Evolutionary conservation across 139 green algal genomes (phyloP).

Genomic region (Gonium pectorale): DNA sequence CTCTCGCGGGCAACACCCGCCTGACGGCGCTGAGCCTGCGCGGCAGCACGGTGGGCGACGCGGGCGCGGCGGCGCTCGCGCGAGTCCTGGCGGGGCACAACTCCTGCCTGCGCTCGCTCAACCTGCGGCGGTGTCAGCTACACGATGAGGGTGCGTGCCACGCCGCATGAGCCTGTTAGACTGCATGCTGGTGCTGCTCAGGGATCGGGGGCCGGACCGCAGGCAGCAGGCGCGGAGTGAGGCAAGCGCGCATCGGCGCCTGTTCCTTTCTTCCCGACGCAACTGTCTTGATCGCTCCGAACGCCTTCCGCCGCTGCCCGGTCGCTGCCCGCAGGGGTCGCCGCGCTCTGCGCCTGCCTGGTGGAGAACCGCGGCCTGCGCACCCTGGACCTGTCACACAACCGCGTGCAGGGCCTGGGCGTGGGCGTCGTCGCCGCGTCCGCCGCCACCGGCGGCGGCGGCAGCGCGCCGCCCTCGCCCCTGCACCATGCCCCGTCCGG

Average conservation of each 20-base stretch:
- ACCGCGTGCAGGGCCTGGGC: constrained; percentile 17
- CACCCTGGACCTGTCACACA: constrained; percentile 27
- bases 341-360: constrained; percentile 11
- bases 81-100: not conserved
- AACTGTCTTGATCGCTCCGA: not conserved
- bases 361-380: constrained; percentile 9
- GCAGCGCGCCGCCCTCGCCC: not conserved
- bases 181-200: too few species aligned
- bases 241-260: too few species aligned
- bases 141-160: constrained; percentile 36
- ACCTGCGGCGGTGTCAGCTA: constrained; percentile 31
- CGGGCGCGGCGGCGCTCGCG: constrained; percentile 31
- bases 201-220: too few species aligned
- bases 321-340: not conserved
- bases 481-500: not conserved
- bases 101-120: constrained; percentile 12
- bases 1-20: constrained; percentile 30
- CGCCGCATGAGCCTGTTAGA: too few species aligned
- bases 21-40: constrained; percentile 47
- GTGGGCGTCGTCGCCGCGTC: not conserved
- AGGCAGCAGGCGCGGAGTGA: too few species aligned
- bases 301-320: not conserved
- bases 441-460: not conserved
- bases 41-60: constrained; percentile 37
- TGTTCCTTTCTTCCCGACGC: too few species aligned